phyloP scores from a whole-genome alignment of 2,329 filamentous ascomycete genomes.

The Aureobasidium sp. region DNA sequence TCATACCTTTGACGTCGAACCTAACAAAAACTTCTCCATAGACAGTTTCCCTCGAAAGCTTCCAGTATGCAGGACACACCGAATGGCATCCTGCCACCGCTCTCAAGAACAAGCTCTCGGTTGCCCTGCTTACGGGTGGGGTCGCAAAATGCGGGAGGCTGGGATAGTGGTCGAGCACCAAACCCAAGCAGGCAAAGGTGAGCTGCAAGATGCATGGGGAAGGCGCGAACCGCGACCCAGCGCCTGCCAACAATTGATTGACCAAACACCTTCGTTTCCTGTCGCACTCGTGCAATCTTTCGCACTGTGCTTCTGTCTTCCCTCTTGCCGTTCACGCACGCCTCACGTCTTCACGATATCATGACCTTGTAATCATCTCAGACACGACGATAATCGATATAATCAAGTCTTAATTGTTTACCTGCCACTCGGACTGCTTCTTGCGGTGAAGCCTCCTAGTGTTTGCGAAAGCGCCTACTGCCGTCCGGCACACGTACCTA shows the following conservation, averaged over 20 bases:
- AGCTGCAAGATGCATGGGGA: constrained; percentile 7
- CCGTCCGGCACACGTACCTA: neutral
- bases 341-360: neutral
- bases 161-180: constrained; percentile 4
- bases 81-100: neutral
- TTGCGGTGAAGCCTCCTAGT: neutral
- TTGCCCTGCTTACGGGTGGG: constrained; percentile 8
- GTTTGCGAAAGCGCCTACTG: neutral
- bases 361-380: neutral
- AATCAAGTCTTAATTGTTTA: neutral
- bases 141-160: constrained; percentile 8
- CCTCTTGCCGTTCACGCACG: neutral
- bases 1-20: neutral
- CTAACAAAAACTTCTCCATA: neutral
- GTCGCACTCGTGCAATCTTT: neutral
- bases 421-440: neutral
- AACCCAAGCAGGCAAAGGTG: constrained; percentile 3
- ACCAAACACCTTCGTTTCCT: constrained; percentile 1
- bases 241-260: constrained; percentile 6
- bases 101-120: neutral
- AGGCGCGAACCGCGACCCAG: constrained; percentile 1
- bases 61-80: neutral
- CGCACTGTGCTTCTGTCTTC: neutral
- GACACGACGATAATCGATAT: neutral
- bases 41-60: neutral